Percentiles rank a stretch among this genome's conserved stretches.
Evolutionary conservation across 495 filamentous ascomycete genomes (phyloP).

Genomic region (Neurospora sublineolata): DNA sequence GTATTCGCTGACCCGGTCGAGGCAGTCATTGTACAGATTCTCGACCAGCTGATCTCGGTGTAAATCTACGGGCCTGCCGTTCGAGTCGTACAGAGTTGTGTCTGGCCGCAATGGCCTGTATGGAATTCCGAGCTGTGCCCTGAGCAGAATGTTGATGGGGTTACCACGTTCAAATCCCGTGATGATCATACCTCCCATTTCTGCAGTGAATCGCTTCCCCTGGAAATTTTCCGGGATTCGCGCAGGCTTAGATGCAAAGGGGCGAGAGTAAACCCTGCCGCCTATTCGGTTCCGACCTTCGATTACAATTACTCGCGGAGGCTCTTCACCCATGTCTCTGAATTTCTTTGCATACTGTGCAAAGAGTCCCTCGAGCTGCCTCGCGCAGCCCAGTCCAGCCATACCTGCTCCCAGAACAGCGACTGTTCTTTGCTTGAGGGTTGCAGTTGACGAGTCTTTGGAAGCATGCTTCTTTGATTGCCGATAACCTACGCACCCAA

Average conservation of each 20-base stretch:
- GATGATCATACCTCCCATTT: constrained; percentile 95
- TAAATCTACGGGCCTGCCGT: constrained; percentile 69
- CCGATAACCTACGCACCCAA: constrained; percentile 66
- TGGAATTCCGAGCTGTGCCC: constrained; percentile 77
- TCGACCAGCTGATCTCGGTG: constrained; percentile 74
- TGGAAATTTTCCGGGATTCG: constrained; percentile 19
- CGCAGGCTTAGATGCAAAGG: constrained; percentile 40
- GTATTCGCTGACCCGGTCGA: constrained; percentile 81
- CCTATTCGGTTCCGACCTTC: constrained; percentile 83
- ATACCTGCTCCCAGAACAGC: constrained; percentile 92
- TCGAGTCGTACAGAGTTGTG: constrained; percentile 80
- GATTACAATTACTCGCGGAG: constrained; percentile 67
- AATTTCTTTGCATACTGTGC: constrained; percentile 60
- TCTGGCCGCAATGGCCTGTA: constrained; percentile 78
- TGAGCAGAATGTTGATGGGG: constrained; percentile 77
- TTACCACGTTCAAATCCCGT: constrained; percentile 95
- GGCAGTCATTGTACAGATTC: constrained; percentile 83
- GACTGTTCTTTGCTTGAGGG: constrained; percentile 50
- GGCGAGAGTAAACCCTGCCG: constrained; percentile 90
- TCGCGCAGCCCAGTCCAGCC: constrained; percentile 80
- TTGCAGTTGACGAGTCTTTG: constrained; percentile 14
- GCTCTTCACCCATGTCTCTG: constrained; percentile 46
- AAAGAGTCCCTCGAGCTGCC: constrained; percentile 79
- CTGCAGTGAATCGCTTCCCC: constrained; percentile 67
- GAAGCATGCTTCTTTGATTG: constrained; percentile 18